Percentiles rank a stretch among this genome's conserved stretches.
phyloP scores from a whole-genome alignment of 768 basidiomycete species.

The Pisolithus microcarpus region DNA sequence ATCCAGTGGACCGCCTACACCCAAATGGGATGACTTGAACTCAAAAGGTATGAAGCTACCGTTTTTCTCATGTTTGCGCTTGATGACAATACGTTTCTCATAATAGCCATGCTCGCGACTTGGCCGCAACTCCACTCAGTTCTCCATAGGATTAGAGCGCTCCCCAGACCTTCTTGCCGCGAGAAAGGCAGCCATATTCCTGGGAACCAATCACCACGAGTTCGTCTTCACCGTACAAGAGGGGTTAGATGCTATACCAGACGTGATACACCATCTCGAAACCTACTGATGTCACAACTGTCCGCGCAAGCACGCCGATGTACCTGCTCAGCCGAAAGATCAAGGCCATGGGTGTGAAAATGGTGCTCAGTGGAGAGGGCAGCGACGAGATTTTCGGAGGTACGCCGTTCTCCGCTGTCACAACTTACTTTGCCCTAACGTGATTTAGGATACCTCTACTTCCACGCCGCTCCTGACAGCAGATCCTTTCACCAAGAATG shows the following conservation, averaged over 20 bases:
- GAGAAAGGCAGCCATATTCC: slow-evolving; percentile 83
- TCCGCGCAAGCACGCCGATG: slow-evolving; percentile 97
- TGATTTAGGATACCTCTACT: slow-evolving; percentile 86
- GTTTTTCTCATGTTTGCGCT: background rate
- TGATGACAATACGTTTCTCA: slow-evolving; percentile 3
- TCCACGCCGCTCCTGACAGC: slow-evolving; percentile 92
- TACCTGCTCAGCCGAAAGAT: slow-evolving; percentile 97
- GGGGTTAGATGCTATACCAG: slow-evolving; percentile 92
- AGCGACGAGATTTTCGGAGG: slow-evolving; percentile 97
- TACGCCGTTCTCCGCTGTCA: slow-evolving; percentile 24
- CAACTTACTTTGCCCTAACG: background rate
- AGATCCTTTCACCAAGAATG: slow-evolving; percentile 91
- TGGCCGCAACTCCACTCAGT: slow-evolving; percentile 98
- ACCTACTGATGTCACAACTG: slow-evolving; percentile 99
- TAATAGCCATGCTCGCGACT: slow-evolving; percentile 60
- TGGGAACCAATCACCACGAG: slow-evolving; percentile 95
- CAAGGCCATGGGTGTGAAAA: slow-evolving; percentile 99
- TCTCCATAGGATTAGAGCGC: slow-evolving; percentile 90
- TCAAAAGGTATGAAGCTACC: slow-evolving; percentile 44
- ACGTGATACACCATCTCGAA: slow-evolving; percentile 97
- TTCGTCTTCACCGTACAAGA: slow-evolving; percentile 98
- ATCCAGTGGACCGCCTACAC: slow-evolving; percentile 51
- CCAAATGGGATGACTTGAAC: slow-evolving; percentile 33
- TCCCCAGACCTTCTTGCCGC: slow-evolving; percentile 95
- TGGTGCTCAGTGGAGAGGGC: slow-evolving; percentile 97